Percentiles rank a stretch among this genome's conserved stretches.
Evolutionary conservation across 208 protist genomes (phyloP).

Genomic region (Phytomonas sp.): DNA sequence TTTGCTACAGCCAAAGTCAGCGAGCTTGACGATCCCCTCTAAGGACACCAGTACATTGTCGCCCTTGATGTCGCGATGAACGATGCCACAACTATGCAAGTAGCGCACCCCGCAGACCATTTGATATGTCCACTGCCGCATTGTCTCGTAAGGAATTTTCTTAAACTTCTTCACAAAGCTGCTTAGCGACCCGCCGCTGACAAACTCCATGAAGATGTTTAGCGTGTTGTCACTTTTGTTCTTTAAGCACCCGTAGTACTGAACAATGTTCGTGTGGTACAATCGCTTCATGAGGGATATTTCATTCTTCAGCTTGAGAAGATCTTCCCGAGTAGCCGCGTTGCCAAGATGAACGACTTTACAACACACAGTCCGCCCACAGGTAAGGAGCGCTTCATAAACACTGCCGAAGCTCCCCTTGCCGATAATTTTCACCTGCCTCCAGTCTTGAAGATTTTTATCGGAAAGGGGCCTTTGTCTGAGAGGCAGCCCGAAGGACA

Average conservation of each 20-base stretch:
- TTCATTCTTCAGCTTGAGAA: conserved; percentile 77
- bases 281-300: conserved; percentile 78
- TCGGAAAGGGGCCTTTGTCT: conserved; percentile 36
- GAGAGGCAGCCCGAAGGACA: conserved; percentile 9
- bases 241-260: conserved; percentile 85
- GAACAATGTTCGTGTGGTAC: conserved; percentile 86
- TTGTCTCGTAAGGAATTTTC: conserved; percentile 52
- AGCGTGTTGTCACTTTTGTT: conserved; percentile 55
- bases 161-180: conserved; percentile 77
- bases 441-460: conserved; percentile 63
- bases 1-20: conserved; percentile 90
- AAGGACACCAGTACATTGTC: conserved; percentile 86
- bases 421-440: conserved; percentile 62
- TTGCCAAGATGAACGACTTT: conserved; percentile 80
- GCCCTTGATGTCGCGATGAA: conserved; percentile 89
- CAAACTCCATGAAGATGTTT: conserved; percentile 93
- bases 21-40: conserved; percentile 84
- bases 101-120: conserved; percentile 88
- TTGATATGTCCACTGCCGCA: conserved; percentile 84
- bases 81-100: conserved; percentile 81
- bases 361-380: conserved; percentile 70
- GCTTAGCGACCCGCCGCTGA: conserved; percentile 74
- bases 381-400: conserved; percentile 62
- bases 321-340: conserved; percentile 48
- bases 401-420: conserved; percentile 85